phyloP scores from a whole-genome alignment of 176 grass and related monocot genomes.

The Bolboschoenus planiculmis region DNA sequence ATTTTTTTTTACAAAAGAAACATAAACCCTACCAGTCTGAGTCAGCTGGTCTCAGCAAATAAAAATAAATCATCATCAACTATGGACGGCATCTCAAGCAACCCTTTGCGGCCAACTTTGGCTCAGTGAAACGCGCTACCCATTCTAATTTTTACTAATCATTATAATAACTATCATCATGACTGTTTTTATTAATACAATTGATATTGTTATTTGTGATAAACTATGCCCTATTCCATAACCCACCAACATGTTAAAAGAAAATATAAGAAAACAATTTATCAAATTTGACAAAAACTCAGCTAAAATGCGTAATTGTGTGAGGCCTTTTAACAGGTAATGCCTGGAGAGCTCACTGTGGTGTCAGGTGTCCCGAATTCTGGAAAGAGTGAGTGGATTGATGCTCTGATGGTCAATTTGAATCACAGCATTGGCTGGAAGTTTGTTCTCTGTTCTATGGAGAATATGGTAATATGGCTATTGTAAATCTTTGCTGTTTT shows the following conservation, averaged over 20 bases:
- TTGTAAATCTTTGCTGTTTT: background rate
- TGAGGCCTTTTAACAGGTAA: constrained; percentile 39
- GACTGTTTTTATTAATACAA: background rate
- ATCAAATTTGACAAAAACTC: background rate
- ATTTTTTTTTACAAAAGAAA: background rate
- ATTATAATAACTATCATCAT: background rate
- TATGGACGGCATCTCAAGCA: background rate
- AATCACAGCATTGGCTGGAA: constrained; percentile 70
- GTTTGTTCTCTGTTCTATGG: constrained; percentile 96
- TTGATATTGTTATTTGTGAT: background rate
- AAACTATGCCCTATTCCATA: background rate
- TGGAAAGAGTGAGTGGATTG: constrained; percentile 99
- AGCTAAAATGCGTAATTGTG: background rate
- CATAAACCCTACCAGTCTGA: background rate
- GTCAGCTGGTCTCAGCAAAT: background rate
- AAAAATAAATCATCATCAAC: background rate
- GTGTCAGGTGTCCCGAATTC: constrained; percentile 96
- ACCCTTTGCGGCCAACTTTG: background rate
- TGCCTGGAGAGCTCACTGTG: constrained; percentile 81
- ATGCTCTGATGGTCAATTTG: constrained; percentile 91
- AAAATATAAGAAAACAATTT: background rate
- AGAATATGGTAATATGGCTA: constrained; percentile 67
- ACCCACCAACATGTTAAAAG: background rate
- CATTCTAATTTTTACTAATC: background rate
- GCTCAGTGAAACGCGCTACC: background rate